Evolutionary conservation across 768 basidiomycete genomes (phyloP).

Genomic region (Cytidiella melzeri): DNA sequence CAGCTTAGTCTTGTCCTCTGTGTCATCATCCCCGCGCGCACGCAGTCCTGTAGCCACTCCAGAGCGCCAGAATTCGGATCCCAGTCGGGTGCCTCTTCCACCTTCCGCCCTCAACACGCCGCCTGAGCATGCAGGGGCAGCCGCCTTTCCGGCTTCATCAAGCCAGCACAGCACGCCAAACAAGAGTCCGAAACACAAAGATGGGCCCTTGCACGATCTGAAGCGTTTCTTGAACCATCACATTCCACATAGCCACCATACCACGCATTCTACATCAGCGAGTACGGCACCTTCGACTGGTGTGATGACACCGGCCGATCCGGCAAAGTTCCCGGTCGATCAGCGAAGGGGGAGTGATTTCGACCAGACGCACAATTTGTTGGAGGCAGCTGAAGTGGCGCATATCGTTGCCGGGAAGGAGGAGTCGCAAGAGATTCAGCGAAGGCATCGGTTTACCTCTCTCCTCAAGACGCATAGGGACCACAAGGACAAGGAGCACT

Average conservation of each 20-base stretch:
- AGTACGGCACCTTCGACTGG: conserved; percentile 20
- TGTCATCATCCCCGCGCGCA: conserved; percentile 12
- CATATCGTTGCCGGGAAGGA: conserved; percentile 20
- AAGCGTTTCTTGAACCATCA: conserved; percentile 94
- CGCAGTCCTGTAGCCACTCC: conserved; percentile 9
- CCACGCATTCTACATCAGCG: conserved; percentile 16
- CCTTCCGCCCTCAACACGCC: conserved; percentile 5
- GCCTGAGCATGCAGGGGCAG: conserved; percentile 2
- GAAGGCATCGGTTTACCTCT: conserved; percentile 23
- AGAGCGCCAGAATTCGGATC: conserved; percentile 11
- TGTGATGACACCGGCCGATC: conserved; percentile 26
- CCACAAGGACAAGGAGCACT: conserved; percentile 13
- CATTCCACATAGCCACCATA: conserved; percentile 43
- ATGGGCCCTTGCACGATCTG: conserved; percentile 84
- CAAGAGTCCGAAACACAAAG: conserved; percentile 34
- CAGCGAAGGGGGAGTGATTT: conserved; percentile 30
- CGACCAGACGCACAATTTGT: conserved; percentile 27
- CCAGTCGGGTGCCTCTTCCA: neutral
- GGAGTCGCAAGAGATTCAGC: conserved; percentile 14
- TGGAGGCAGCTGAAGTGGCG: conserved; percentile 21
- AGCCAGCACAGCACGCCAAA: conserved; percentile 3
- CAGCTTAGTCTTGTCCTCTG: conserved; percentile 11
- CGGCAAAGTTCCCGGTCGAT: conserved; percentile 29
- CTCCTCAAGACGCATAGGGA: conserved; percentile 32
- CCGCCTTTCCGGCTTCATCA: conserved; percentile 3